phyloP scores from a whole-genome alignment of 306 rosid genomes.

The Abrus precatorius region DNA sequence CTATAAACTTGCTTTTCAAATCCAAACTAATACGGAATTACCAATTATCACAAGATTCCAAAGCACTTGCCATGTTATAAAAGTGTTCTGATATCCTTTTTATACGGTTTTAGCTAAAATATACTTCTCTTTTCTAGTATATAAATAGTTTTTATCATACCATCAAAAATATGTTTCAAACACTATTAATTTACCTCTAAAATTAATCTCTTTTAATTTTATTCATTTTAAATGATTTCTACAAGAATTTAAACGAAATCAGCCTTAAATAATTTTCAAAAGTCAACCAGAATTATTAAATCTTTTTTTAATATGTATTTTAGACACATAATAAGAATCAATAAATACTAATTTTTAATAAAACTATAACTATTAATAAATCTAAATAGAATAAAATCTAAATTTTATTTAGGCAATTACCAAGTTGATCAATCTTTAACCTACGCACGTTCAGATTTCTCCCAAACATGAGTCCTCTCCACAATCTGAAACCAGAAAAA shows the following conservation, averaged over 20 bases:
- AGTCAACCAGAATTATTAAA: too few species aligned
- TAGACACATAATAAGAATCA: too few species aligned
- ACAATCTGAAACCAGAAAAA: background rate
- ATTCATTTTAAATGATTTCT: too few species aligned
- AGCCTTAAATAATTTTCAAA: too few species aligned
- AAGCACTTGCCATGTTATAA: background rate
- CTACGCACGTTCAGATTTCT: background rate
- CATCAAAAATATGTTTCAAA: too few species aligned
- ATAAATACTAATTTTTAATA: too few species aligned
- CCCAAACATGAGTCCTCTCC: background rate
- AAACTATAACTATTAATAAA: too few species aligned
- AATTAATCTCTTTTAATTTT: too few species aligned
- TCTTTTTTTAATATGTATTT: too few species aligned
- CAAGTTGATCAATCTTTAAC: background rate
- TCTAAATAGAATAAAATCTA: too few species aligned
- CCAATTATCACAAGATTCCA: background rate
- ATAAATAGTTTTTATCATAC: background rate
- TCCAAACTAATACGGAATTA: background rate
- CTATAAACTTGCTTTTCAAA: background rate
- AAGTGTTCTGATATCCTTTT: constrained; percentile 4
- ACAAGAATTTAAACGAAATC: too few species aligned
- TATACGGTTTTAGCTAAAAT: background rate
- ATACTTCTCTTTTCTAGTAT: background rate
- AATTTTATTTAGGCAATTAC: background rate
- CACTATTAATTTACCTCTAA: too few species aligned